A percentile compares a stretch with the other conserved stretches of the same genome.
phyloP scores from a whole-genome alignment of 1,284 basidiomycete genomes.

The Porogramme epimiltina region DNA sequence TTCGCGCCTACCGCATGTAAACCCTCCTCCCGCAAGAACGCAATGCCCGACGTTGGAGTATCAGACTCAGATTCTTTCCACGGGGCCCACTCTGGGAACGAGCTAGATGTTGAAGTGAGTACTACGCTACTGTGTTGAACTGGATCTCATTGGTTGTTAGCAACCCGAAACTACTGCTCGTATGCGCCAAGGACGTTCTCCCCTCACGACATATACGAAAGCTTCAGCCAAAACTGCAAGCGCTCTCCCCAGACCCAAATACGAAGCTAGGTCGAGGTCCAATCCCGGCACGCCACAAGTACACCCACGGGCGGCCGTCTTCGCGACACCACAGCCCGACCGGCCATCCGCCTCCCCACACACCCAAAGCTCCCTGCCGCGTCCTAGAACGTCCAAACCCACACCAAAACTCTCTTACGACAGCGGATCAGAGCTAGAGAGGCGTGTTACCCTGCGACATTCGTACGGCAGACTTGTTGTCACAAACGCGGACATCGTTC shows the following conservation, averaged over 20 bases:
- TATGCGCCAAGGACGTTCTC: background rate
- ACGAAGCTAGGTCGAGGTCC: constrained; percentile 12
- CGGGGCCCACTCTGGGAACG: too few species aligned
- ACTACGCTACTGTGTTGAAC: too few species aligned
- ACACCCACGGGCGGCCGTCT: constrained; percentile 1
- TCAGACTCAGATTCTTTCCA: too few species aligned
- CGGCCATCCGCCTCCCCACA: constrained; percentile 3
- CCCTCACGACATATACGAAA: background rate
- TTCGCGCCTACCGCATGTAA: background rate
- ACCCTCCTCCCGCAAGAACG: too few species aligned
- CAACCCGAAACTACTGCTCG: too few species aligned
- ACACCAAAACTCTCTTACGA: constrained; percentile 13
- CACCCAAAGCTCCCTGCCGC: constrained; percentile 18
- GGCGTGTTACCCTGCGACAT: constrained; percentile 27
- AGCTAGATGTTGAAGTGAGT: too few species aligned
- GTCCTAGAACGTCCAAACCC: constrained; percentile 3
- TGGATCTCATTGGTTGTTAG: too few species aligned
- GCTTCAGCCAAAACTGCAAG: background rate
- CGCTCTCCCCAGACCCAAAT: constrained; percentile 6
- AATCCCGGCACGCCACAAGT: constrained; percentile 19
- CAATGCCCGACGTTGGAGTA: too few species aligned
- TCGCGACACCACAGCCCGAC: constrained; percentile 7
- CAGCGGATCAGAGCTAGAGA: constrained; percentile 33
- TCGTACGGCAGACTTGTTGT: constrained; percentile 49
- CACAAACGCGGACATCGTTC: constrained; percentile 50